These are phyloP conservation scores for Heliamphora exappendiculata DNA, from an alignment of 148 eudicot genomes.

Conservation along the genomic window DNA sequence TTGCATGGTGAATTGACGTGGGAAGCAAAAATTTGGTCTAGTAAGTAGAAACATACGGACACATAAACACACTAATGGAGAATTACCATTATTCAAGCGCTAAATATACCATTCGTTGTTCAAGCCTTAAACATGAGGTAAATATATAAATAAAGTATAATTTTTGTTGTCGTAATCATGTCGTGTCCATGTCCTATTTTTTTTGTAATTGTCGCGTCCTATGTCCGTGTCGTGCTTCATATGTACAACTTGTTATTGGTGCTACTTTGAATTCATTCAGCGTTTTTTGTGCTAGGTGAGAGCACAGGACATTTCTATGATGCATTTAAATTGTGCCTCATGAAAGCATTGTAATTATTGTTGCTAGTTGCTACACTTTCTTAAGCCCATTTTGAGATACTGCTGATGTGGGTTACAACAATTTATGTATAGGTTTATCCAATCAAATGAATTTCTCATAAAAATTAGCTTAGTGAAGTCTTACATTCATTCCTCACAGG, in stretches of 20 bases:
- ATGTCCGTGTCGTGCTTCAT: too few species aligned
- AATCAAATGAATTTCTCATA: neutral
- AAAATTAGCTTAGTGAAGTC: neutral
- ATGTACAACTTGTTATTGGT: neutral
- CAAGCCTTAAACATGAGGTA: too few species aligned
- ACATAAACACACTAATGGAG: neutral
- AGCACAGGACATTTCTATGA: neutral
- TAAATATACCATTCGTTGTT: too few species aligned
- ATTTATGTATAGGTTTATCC: neutral
- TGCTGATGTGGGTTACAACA: neutral
- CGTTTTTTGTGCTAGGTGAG: neutral
- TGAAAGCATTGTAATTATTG: neutral
- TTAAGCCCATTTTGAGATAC: neutral
- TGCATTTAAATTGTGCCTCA: neutral
- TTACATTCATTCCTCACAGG: neutral
- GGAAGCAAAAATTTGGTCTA: neutral
- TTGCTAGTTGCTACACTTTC: slow-evolving; percentile 5
- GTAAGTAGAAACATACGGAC: neutral
- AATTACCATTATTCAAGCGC: neutral
- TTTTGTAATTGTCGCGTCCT: too few species aligned
- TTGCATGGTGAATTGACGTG: neutral
- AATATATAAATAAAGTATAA: too few species aligned
- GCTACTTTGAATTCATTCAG: neutral
- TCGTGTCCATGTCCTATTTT: too few species aligned
- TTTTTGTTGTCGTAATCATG: too few species aligned